These are phyloP conservation scores for Colletotrichum sp. DNA, from an alignment of 2,329 filamentous ascomycete genomes.

Conservation along the genomic window DNA sequence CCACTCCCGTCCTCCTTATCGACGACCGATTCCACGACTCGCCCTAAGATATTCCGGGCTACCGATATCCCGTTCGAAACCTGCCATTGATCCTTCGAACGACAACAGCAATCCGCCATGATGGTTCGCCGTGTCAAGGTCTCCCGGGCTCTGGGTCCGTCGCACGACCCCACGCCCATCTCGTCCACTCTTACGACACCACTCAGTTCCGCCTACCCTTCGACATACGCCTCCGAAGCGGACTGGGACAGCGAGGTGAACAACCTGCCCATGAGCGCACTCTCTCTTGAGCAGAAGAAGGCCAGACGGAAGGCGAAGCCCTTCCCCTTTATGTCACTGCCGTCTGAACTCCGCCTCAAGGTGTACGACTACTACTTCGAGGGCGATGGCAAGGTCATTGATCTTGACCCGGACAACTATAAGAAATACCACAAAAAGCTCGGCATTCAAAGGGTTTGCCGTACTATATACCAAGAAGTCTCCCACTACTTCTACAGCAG, in stretches of 20 bases:
- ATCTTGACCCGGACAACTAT: conserved; percentile 72
- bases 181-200: conserved; percentile 39
- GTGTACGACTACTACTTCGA: conserved; percentile 71
- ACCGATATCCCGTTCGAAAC: background rate
- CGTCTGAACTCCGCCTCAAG: conserved; percentile 71
- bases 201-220: conserved; percentile 39
- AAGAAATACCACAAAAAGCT: conserved; percentile 65
- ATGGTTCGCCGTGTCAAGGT: conserved; percentile 31
- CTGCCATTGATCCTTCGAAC: background rate
- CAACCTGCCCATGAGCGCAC: conserved; percentile 44
- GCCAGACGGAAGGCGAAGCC: conserved; percentile 35
- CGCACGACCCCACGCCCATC: conserved; percentile 16
- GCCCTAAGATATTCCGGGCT: background rate
- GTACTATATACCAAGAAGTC: conserved; percentile 66
- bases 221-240: conserved; percentile 40
- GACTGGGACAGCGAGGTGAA: conserved; percentile 47
- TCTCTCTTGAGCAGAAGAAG: conserved; percentile 40
- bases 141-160: conserved; percentile 32
- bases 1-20: background rate
- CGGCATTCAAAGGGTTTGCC: conserved; percentile 65
- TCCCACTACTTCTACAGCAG: conserved; percentile 70
- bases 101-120: background rate
- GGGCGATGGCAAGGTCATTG: conserved; percentile 59
- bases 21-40: background rate
- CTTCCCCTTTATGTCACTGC: conserved; percentile 72